Conservation (phyloP, 108 stramenopile species). For the Cylindrotheca closterium region DNA sequence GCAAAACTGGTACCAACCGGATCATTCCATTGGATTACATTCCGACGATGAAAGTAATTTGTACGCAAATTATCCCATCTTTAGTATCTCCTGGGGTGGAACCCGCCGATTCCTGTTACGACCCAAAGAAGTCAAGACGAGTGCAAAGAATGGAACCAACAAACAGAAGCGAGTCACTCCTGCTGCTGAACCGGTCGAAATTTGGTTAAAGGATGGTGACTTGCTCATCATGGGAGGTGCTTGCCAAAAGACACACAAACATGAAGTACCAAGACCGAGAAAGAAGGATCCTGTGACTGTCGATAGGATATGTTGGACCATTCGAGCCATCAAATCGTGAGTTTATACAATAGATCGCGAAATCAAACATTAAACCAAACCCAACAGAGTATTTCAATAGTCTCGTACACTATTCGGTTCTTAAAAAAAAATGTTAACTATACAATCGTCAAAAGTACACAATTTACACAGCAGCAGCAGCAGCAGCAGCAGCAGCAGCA, state of each 20-base stretch:
- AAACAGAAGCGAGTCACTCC: neutral
- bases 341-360: too few relatives aligned
- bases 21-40: conserved; percentile 47
- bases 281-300: conserved; percentile 34
- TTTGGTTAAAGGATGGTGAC: conserved; percentile 47
- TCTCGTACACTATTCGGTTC: too few relatives aligned
- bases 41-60: conserved; percentile 44
- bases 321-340: conserved; percentile 30
- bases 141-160: neutral
- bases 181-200: conserved; percentile 14
- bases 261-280: conserved; percentile 48
- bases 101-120: conserved; percentile 44
- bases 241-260: conserved; percentile 43
- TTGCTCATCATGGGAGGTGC: conserved; percentile 54
- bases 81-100: conserved; percentile 52
- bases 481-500: too few relatives aligned
- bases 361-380: too few relatives aligned
- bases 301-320: conserved; percentile 49
- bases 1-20: conserved; percentile 56
- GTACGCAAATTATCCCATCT: conserved; percentile 29
- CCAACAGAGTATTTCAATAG: too few relatives aligned
- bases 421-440: too few relatives aligned
- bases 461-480: too few relatives aligned
- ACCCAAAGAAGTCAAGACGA: conserved; percentile 8
- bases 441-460: too few relatives aligned